Evolutionary conservation across 352 stramenopile species (phyloP).

Genomic region (Phytophthora aleatoria): DNA sequence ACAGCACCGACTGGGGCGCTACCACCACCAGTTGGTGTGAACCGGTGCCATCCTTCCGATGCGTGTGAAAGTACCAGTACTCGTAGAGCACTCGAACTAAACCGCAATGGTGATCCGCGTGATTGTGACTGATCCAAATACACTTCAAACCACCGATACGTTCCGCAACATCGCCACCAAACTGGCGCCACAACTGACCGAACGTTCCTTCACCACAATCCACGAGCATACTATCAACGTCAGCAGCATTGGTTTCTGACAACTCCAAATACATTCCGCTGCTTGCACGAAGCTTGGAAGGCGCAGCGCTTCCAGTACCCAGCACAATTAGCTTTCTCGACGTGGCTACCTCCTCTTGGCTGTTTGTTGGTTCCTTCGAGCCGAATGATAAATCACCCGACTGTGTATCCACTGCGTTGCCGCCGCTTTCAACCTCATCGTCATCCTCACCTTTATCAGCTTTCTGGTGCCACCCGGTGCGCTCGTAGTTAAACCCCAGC

Average conservation of each 20-base stretch:
- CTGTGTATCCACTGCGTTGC: background rate
- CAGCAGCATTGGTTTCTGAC: conserved; percentile 4
- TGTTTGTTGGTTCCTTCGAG: background rate
- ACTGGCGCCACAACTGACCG: conserved; percentile 88
- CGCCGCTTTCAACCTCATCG: conserved; percentile 6
- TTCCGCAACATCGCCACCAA: conserved; percentile 38
- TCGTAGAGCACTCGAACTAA: conserved; percentile 91
- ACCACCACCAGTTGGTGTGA: conserved; percentile 42
- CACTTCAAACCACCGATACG: conserved; percentile 77
- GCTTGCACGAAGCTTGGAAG: conserved; percentile 97
- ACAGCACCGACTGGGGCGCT: conserved; percentile 57
- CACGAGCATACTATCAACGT: conserved; percentile 79
- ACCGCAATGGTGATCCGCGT: conserved; percentile 97
- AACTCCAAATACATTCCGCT: conserved; percentile 92
- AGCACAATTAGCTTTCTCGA: conserved; percentile 86
- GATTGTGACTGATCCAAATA: conserved; percentile 97
- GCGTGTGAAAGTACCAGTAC: conserved; percentile 41
- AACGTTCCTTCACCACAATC: conserved; percentile 96
- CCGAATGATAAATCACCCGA: too few species aligned
- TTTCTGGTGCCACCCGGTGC: conserved; percentile 49
- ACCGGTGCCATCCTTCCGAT: conserved; percentile 2
- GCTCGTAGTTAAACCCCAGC: conserved; percentile 42
- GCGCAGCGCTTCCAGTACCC: conserved; percentile 95
- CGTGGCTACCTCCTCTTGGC: background rate
- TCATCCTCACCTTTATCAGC: conserved; percentile 19